Percentiles rank a stretch among this genome's conserved stretches.
phyloP scores from a whole-genome alignment of 2,329 filamentous ascomycete genomes.

The Tetracladium maxilliforme region DNA sequence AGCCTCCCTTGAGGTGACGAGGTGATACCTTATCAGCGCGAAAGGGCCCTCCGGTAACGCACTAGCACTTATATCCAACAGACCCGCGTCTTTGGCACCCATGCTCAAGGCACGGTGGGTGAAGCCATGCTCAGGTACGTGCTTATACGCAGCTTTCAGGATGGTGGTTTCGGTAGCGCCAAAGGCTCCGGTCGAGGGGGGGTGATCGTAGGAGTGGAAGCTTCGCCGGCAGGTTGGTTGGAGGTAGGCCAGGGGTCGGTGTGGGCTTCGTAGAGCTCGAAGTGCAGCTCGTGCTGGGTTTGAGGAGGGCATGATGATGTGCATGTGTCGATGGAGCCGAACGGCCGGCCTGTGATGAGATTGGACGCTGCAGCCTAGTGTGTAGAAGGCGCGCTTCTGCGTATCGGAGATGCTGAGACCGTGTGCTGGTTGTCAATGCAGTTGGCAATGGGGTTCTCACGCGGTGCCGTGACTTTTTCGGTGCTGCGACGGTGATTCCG shows the following conservation, averaged over 20 bases:
- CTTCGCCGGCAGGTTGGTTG: too few relatives aligned
- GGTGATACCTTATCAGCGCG: constrained; percentile 66
- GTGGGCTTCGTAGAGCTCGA: constrained; percentile 7
- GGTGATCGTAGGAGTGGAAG: constrained; percentile 67
- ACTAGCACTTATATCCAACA: constrained; percentile 73
- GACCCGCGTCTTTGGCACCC: constrained; percentile 73
- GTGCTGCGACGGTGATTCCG: too few relatives aligned
- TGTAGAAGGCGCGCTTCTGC: too few relatives aligned
- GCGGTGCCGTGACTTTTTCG: too few relatives aligned
- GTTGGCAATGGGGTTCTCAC: too few relatives aligned
- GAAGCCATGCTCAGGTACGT: constrained; percentile 76
- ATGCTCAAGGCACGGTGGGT: constrained; percentile 55
- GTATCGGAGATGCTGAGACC: too few relatives aligned
- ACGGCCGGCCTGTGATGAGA: too few relatives aligned
- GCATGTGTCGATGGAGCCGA: too few relatives aligned
- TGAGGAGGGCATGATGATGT: too few relatives aligned
- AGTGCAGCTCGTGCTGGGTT: too few relatives aligned
- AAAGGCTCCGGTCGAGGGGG: constrained; percentile 42
- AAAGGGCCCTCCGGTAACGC: constrained; percentile 70
- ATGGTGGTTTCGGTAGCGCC: constrained; percentile 57
- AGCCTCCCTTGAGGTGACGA: constrained; percentile 48
- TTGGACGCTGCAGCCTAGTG: too few relatives aligned
- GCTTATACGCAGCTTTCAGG: constrained; percentile 63
- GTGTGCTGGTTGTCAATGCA: too few relatives aligned
- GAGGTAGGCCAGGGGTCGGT: constrained; percentile 7